These are phyloP conservation scores for Phytophthora sp. DNA, from an alignment of 352 stramenopile genomes.

Conservation along the genomic window DNA sequence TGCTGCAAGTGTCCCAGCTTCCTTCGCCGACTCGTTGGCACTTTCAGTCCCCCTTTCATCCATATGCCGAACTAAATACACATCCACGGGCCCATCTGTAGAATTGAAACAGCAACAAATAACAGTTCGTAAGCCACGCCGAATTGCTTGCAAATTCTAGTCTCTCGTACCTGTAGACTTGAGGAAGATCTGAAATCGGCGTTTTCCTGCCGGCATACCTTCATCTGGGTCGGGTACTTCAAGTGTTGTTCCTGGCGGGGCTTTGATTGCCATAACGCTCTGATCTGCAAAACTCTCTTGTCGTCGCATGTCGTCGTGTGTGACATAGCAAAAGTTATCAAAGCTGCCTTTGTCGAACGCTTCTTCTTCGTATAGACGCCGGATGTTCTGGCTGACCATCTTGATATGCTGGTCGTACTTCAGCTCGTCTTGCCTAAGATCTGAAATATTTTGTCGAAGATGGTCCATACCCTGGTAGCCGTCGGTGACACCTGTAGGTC, in stretches of 20 bases:
- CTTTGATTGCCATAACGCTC: slow-evolving; percentile 95
- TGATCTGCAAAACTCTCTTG: slow-evolving; percentile 88
- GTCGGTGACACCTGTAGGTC: slow-evolving; percentile 49
- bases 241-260: slow-evolving; percentile 92
- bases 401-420: slow-evolving; percentile 89
- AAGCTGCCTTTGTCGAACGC: slow-evolving; percentile 77
- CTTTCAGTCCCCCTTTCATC: slow-evolving; percentile 51
- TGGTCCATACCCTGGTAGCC: slow-evolving; percentile 74
- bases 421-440: slow-evolving; percentile 83
- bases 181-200: slow-evolving; percentile 95
- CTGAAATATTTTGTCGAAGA: slow-evolving; percentile 75
- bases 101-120: slow-evolving; percentile 2
- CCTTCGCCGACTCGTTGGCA: slow-evolving; percentile 20
- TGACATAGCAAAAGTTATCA: slow-evolving; percentile 87
- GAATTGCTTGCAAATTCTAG: slow-evolving; percentile 3
- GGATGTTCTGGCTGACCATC: slow-evolving; percentile 81
- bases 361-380: slow-evolving; percentile 85
- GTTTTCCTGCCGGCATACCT: slow-evolving; percentile 88
- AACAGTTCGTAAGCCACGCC: background rate
- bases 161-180: slow-evolving; percentile 74
- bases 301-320: slow-evolving; percentile 88
- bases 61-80: slow-evolving; percentile 87
- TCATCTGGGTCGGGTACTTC: slow-evolving; percentile 95
- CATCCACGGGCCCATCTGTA: slow-evolving; percentile 87
- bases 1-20: slow-evolving; percentile 24